Base-by-base conservation (phyloP, 176 grass and related monocot species). In the Pontederia paniculata region DNA sequence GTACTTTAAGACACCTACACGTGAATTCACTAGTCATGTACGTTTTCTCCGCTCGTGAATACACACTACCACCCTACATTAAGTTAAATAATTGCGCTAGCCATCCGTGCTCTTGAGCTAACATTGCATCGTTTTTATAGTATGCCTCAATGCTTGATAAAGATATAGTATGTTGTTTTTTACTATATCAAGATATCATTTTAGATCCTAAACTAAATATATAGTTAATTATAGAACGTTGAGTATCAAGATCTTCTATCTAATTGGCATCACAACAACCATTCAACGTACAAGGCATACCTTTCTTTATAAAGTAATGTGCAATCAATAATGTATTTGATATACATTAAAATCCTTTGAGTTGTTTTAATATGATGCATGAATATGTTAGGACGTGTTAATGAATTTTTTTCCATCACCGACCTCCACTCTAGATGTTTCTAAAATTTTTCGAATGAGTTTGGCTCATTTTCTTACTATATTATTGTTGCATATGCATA, bases 251-350 rank as follows among this genome's bases (percentile, higher is more conserved):
- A 20, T 72, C 42, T 19, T 17, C 13, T 19, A 0, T 19, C 61
- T 37, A 72, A 37, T 62, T 15, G 15, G 44, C 55, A 52, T 60
- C 55, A 17, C 13, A 62, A 0, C 42, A 72, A 18, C 55, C 15
- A 2, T 12, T 23, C 14, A 61, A 11, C 17, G 59, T 20, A 22
- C 45, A 64, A 22, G 17, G 10, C n/a, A 4, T 55, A 11, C n/a
- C n/a, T 17, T 52, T 44, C 53, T 12, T 45, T 12, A 12, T 67
- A 75, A 0, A 75, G 1, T 13, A 75, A n/a, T 0, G 19, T 37
- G 49, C 58, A 75, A 55, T 49, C 51, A 20, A 66, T 1, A 0
- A 12, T 75, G 13, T 41, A 13, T 31, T 75, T 75, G 5, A 67
- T 3, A 50, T 59, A 75, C 28, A 0, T 19, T 7, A 74, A 15